Conservation (phyloP, 2,329 filamentous ascomycete species). For the Exophiala mesophila region DNA sequence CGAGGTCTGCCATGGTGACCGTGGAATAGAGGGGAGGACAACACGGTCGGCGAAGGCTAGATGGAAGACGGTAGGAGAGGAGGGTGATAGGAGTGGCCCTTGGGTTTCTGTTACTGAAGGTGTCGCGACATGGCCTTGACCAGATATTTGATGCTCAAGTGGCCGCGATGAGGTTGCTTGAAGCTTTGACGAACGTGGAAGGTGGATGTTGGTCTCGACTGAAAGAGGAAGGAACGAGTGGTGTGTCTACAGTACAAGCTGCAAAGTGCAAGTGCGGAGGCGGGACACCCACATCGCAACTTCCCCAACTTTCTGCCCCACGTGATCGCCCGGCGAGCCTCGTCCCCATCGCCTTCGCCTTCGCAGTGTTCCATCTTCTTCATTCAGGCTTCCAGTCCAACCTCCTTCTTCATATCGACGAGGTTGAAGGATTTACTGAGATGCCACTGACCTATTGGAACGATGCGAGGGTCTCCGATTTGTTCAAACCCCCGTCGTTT, state of each 20-base stretch:
- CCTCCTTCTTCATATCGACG: slow-evolving; percentile 1
- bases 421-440: background rate
- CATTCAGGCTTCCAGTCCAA: background rate
- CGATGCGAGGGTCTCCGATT: background rate
- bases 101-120: too few relatives aligned
- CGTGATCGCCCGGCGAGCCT: background rate
- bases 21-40: background rate
- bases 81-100: background rate
- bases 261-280: too few relatives aligned
- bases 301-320: background rate
- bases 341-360: background rate
- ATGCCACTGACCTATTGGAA: slow-evolving; percentile 1
- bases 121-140: too few relatives aligned
- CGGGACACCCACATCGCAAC: too few relatives aligned
- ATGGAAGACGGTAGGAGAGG: background rate
- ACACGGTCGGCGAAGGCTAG: background rate
- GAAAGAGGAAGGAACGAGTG: too few relatives aligned
- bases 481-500: background rate
- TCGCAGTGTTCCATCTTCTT: too few relatives aligned
- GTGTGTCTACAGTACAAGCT: too few relatives aligned
- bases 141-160: too few relatives aligned
- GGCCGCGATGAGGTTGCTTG: too few relatives aligned
- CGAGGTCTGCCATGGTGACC: background rate
- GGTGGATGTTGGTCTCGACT: too few relatives aligned
- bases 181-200: too few relatives aligned